Evolutionary conservation across 2,329 filamentous ascomycete species (phyloP).

Genomic region (Venturia carpophila): DNA sequence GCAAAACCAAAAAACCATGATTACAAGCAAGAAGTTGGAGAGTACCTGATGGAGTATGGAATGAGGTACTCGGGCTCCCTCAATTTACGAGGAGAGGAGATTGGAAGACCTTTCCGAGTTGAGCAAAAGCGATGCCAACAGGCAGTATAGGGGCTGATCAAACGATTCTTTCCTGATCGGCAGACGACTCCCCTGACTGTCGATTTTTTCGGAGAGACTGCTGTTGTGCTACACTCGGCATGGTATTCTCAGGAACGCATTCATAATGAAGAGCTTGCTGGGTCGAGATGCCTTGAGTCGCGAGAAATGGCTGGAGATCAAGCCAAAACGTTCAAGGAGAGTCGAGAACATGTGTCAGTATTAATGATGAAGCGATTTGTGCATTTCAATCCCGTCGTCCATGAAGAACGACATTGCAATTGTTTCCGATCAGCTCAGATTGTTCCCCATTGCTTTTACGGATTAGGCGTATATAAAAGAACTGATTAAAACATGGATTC

Average conservation of each 20-base stretch:
- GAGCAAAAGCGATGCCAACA: neutral
- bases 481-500: neutral
- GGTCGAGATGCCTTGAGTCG: neutral
- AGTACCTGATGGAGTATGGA: no score
- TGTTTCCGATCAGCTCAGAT: neutral
- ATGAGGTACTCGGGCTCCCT: constrained; percentile 18
- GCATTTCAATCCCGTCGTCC: no score
- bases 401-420: neutral
- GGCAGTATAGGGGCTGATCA: neutral
- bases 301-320: neutral
- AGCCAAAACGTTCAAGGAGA: neutral
- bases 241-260: neutral
- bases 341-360: neutral
- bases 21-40: no score
- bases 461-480: no score
- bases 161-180: neutral
- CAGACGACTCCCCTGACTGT: neutral
- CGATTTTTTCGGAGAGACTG: neutral
- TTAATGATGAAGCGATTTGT: no score
- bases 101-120: neutral
- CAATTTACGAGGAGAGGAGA: neutral
- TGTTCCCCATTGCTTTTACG: neutral
- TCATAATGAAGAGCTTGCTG: neutral
- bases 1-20: no score
- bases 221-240: constrained; percentile 4